These are phyloP conservation scores for Fraxinus greggii DNA, from an alignment of 305 asterid species.

Conservation along the genomic window DNA sequence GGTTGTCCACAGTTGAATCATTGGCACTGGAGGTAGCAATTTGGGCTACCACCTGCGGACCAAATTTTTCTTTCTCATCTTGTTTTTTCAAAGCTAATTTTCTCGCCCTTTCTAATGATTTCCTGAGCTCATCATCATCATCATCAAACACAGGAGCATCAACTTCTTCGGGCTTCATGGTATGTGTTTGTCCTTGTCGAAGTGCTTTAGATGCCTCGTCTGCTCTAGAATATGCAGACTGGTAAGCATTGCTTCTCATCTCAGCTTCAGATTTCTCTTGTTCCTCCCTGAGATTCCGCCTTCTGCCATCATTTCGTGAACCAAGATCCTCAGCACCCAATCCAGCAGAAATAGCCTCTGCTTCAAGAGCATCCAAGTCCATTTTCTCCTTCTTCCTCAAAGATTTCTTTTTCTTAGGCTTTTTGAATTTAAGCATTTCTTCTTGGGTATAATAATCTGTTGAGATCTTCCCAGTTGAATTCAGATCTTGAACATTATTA, in stretches of 20 bases:
- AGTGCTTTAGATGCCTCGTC: conserved; percentile 92
- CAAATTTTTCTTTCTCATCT: conserved; percentile 49
- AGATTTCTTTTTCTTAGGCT: conserved; percentile 92
- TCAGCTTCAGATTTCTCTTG: conserved; percentile 73
- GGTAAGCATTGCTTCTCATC: conserved; percentile 70
- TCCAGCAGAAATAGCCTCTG: conserved; percentile 85
- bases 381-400: conserved; percentile 87
- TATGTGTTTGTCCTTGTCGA: conserved; percentile 43
- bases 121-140: conserved; percentile 85
- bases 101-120: conserved; percentile 85
- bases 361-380: conserved; percentile 78
- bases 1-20: conserved; percentile 38
- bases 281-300: conserved; percentile 68
- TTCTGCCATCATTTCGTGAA: conserved; percentile 63
- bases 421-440: conserved; percentile 80
- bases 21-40: conserved; percentile 49
- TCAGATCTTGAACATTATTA: conserved; percentile 56
- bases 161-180: conserved; percentile 50
- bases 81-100: conserved; percentile 68
- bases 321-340: conserved; percentile 87
- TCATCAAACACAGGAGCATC: conserved; percentile 65
- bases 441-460: conserved; percentile 86
- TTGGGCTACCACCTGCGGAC: conserved; percentile 43
- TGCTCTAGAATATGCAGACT: conserved; percentile 76
- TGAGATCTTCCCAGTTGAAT: conserved; percentile 48